Percentiles rank a stretch among this genome's conserved stretches.
These are phyloP conservation scores for Microbotryomycetes sp. DNA, from an alignment of 1,284 basidiomycete species.

Conservation along the genomic window DNA sequence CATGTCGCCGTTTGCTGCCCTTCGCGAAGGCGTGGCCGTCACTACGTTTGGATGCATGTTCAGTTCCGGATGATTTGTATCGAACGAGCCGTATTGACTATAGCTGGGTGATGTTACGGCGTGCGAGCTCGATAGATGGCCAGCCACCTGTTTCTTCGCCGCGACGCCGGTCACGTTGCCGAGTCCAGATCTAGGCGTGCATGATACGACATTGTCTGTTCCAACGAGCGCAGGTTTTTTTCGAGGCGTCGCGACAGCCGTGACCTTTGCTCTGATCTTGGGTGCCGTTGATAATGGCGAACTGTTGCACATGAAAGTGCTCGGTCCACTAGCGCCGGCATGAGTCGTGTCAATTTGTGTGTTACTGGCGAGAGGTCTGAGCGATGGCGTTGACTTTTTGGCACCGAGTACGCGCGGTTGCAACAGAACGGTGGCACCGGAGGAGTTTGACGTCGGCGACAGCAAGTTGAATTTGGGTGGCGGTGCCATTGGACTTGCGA, in stretches of 20 bases:
- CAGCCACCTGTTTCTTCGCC: no score
- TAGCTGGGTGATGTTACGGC: no score
- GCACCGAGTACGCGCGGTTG: background rate
- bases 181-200: no score
- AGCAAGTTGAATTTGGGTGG: background rate
- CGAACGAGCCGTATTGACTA: no score
- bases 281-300: constrained; percentile 10
- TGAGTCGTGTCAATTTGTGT: no score
- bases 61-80: no score
- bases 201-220: constrained; percentile 31
- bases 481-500: background rate
- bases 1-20: background rate
- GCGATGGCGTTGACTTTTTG: background rate
- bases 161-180: no score
- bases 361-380: background rate
- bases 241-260: constrained; percentile 27
- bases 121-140: no score
- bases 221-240: constrained; percentile 29
- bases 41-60: no score
- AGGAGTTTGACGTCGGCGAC: background rate
- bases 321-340: no score
- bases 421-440: no score
- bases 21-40: background rate
- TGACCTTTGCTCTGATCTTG: constrained; percentile 30
- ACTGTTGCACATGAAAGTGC: background rate